Evolutionary conservation across 2,329 filamentous ascomycete species (phyloP).

Genomic region (Cladorrhinum sp.): DNA sequence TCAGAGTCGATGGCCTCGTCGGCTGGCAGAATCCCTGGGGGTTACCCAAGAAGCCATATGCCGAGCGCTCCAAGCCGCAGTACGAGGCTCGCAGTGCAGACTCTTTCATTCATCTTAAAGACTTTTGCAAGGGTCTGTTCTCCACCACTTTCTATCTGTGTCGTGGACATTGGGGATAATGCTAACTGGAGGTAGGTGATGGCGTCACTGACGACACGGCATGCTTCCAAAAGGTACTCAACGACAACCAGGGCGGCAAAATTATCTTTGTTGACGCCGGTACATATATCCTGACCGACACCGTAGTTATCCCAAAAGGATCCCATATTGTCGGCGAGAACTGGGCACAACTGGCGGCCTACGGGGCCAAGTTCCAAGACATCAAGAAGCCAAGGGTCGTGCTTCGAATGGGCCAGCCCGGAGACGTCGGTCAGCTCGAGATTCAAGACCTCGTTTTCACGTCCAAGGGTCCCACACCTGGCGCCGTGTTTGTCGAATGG

Average conservation of each 20-base stretch:
- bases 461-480: slow-evolving; percentile 49
- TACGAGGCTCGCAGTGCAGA: slow-evolving; percentile 57
- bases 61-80: slow-evolving; percentile 66
- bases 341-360: slow-evolving; percentile 66
- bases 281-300: slow-evolving; percentile 42
- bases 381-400: slow-evolving; percentile 58
- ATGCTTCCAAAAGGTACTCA: not conserved
- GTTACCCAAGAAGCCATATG: slow-evolving; percentile 43
- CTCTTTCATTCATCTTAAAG: slow-evolving; percentile 51
- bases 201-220: not conserved
- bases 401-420: slow-evolving; percentile 60
- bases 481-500: slow-evolving; percentile 69
- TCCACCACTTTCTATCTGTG: not conserved
- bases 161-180: not conserved
- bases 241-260: slow-evolving; percentile 9
- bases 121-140: slow-evolving; percentile 39
- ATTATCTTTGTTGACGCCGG: slow-evolving; percentile 32
- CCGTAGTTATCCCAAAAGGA: slow-evolving; percentile 53
- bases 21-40: not conserved
- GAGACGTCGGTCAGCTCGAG: slow-evolving; percentile 61
- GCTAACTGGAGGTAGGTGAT: not conserved
- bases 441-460: slow-evolving; percentile 65
- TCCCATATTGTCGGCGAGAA: slow-evolving; percentile 67
- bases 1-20: too few relatives aligned
- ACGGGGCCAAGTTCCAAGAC: slow-evolving; percentile 51